Evolutionary conservation across 352 stramenopile species (phyloP), one percentile per base, ranked within the genome.

Genomic region (Globisporangium cystogenes): DNA sequence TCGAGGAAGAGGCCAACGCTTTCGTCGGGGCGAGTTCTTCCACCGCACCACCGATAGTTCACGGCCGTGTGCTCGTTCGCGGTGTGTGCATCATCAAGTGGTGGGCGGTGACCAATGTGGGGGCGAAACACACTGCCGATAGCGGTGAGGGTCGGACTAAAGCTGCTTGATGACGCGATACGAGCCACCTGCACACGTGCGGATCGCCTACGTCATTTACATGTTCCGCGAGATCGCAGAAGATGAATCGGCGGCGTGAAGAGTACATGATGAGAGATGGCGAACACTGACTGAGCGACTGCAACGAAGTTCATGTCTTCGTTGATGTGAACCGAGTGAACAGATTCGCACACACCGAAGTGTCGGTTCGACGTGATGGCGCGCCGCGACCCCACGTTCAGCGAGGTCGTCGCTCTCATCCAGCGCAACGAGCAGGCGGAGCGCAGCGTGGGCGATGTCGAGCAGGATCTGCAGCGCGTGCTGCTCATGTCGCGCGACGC

Each of bases 321-420:
- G 35, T n/a, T 2, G 26, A 5, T 5, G 26, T 29, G 26, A 5
- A 29, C 3, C 2, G 26, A 6, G 26, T 29, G 26, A 29, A 29
- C 26, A 29, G 26, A 29, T 29, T 5, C 26, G 26, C 26, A n/a
- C 26, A 29, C 26, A 15, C 18, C 37, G 15, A 43, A 43, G 37
- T 27, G 39, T 23, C 26, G 23, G 21, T 7, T 26, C 35, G 42
- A 49, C 37, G 48, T 48, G 20, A 51, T 24, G 20, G 48, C 15
- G n/a, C 45, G 27, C 23, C 35, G 16, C 5, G 29, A 26, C 29
- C 39, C 49, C n/a, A 46, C 40, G 31, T 87, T 82, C 57, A 87
- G 77, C 51, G 81, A 91, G 56, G 56, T 80, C 27, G 65, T 74
- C 7, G 66, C 65, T 23, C 57, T 87, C 33, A 56, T 91, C n/a